Conservation (phyloP, 2,329 filamentous ascomycete species). For the Neofusicoccum laricinum region DNA sequence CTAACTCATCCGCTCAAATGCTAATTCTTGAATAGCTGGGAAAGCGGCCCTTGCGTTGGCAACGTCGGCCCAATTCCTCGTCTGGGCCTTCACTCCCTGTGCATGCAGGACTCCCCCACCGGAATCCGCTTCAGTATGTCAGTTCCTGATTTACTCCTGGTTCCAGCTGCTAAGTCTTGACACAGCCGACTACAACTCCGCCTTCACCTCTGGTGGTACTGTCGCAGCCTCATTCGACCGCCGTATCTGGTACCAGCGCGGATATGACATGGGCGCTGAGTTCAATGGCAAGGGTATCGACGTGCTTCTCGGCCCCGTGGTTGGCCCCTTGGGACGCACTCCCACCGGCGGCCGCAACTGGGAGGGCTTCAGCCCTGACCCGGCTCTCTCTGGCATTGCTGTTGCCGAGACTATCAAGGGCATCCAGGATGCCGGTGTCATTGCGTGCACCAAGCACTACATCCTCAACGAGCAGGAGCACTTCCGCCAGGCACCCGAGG, state of each 20-base stretch:
- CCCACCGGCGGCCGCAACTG: slow-evolving; percentile 70
- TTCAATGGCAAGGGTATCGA: slow-evolving; percentile 72
- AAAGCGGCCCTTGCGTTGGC: slow-evolving; percentile 72
- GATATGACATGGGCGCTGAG: slow-evolving; percentile 71
- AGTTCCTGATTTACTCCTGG: neutral
- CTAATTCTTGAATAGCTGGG: slow-evolving; percentile 51
- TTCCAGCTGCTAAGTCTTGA: neutral
- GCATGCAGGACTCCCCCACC: slow-evolving; percentile 81
- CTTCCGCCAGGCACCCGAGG: slow-evolving; percentile 62
- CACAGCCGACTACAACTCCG: slow-evolving; percentile 72
- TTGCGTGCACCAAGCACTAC: slow-evolving; percentile 72
- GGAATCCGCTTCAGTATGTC: slow-evolving; percentile 66
- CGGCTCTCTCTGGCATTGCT: slow-evolving; percentile 69
- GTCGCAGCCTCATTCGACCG: slow-evolving; percentile 82
- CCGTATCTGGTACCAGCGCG: slow-evolving; percentile 65
- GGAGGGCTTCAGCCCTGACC: slow-evolving; percentile 71
- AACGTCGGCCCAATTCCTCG: slow-evolving; percentile 68
- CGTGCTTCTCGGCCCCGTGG: slow-evolving; percentile 72
- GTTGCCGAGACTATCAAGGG: slow-evolving; percentile 73
- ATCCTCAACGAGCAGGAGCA: slow-evolving; percentile 72
- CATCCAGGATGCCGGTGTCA: slow-evolving; percentile 77
- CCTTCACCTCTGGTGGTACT: slow-evolving; percentile 75
- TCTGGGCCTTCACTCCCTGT: slow-evolving; percentile 69
- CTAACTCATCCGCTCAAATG: neutral
- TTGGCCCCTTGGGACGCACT: slow-evolving; percentile 67